Conservation (phyloP, 192 early-diverging fungal genomes). For the Backusella tarrabulga region DNA sequence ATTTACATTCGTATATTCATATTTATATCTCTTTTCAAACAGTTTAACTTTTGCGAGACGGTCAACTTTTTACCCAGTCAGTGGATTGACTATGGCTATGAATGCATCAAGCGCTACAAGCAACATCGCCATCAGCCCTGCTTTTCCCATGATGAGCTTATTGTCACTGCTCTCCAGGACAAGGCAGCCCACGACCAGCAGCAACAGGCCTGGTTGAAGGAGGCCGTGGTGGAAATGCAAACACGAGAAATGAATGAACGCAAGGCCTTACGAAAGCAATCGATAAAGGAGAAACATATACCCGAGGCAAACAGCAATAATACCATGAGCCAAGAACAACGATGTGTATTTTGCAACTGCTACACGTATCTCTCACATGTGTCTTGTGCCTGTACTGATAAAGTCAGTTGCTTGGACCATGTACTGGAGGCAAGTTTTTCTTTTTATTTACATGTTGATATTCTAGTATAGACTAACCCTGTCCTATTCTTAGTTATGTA, state of each 20-base stretch:
- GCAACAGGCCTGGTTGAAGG: constrained; percentile 42
- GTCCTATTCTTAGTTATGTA: constrained; percentile 30
- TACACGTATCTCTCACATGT: constrained; percentile 74
- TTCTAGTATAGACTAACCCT: neutral
- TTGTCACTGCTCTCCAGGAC: constrained; percentile 56
- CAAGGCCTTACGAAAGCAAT: neutral
- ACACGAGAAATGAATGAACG: constrained; percentile 58
- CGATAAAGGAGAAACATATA: constrained; percentile 37
- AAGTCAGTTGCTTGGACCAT: constrained; percentile 67
- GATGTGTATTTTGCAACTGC: constrained; percentile 70
- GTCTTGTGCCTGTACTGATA: constrained; percentile 55
- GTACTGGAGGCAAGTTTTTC: constrained; percentile 30
- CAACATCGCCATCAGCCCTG: constrained; percentile 78
- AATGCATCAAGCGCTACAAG: constrained; percentile 83
- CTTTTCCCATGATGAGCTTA: constrained; percentile 93
- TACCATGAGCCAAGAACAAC: constrained; percentile 52
- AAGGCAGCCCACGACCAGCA: constrained; percentile 32
- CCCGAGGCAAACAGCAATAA: neutral
- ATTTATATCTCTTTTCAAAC: too few relatives aligned
- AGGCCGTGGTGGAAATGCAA: constrained; percentile 48
- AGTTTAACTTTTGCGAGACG: constrained; percentile 92
- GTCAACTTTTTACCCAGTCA: constrained; percentile 95
- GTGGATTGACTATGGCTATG: constrained; percentile 82
- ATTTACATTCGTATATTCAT: neutral
- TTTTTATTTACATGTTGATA: neutral